A percentile compares a stretch with the other conserved stretches of the same genome.
These are phyloP conservation scores for Sporisorium scitamineum DNA, from an alignment of 1,284 basidiomycete genomes.

Conservation along the genomic window DNA sequence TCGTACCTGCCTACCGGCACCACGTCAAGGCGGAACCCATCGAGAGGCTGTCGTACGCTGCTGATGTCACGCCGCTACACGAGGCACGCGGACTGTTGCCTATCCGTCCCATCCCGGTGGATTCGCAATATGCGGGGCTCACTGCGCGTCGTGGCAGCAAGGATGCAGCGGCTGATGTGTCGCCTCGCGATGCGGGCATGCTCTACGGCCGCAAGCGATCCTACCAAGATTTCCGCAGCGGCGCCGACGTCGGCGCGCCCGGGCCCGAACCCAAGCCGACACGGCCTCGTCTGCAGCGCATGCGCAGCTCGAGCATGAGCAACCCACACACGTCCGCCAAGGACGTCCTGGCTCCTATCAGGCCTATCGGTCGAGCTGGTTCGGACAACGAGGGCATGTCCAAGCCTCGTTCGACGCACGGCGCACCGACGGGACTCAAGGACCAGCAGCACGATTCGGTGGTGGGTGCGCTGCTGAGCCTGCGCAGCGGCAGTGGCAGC, in stretches of 20 bases:
- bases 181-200: constrained; percentile 13
- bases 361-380: constrained; percentile 26
- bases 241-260: too few species aligned
- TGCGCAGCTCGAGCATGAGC: constrained; percentile 49
- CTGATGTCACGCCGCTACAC: constrained; percentile 45
- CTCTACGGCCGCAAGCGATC: constrained; percentile 41
- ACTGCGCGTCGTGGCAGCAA: constrained; percentile 26
- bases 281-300: constrained; percentile 37
- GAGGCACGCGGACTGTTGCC: constrained; percentile 46
- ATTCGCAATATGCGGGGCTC: constrained; percentile 33
- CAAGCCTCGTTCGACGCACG: constrained; percentile 41
- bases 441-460: constrained; percentile 46
- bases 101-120: constrained; percentile 45
- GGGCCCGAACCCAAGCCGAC: constrained; percentile 7
- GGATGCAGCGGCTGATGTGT: background rate
- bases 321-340: constrained; percentile 11
- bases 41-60: constrained; percentile 25
- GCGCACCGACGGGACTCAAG: constrained; percentile 9
- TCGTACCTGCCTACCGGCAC: constrained; percentile 12
- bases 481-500: constrained; percentile 42
- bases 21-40: constrained; percentile 13
- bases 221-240: constrained; percentile 29
- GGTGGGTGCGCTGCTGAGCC: constrained; percentile 45
- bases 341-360: constrained; percentile 31
- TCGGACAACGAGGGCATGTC: constrained; percentile 46